Evolutionary conservation across 306 rosid genomes (phyloP).

Genomic region (Pterocarpus macrocarpus): DNA sequence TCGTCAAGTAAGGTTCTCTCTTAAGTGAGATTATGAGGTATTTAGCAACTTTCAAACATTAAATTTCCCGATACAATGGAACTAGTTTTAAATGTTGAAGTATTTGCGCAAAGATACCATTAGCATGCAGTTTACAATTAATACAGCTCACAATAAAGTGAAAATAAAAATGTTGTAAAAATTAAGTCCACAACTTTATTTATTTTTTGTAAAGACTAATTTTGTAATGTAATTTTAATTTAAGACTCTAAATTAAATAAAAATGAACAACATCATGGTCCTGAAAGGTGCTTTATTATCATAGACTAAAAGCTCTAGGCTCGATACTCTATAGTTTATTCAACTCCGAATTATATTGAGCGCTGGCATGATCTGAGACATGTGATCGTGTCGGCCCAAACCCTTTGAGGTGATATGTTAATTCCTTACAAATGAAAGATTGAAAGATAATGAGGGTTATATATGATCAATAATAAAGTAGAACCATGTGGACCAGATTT

Average conservation of each 20-base stretch:
- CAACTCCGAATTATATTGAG: background rate
- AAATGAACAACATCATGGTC: background rate
- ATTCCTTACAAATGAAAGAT: background rate
- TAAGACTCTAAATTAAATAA: background rate
- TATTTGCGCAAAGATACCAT: background rate
- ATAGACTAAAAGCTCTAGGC: background rate
- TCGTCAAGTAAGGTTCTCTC: too few species aligned
- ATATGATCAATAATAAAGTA: slow-evolving; percentile 14
- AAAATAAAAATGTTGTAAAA: background rate
- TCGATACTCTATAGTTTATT: background rate
- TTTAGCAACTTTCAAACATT: too few species aligned
- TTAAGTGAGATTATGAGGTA: too few species aligned
- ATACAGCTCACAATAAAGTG: background rate
- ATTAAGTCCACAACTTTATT: background rate
- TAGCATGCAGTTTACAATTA: background rate
- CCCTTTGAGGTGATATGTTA: background rate
- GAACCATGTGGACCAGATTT: slow-evolving; percentile 42
- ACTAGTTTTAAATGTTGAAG: too few species aligned
- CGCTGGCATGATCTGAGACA: background rate
- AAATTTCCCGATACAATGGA: too few species aligned
- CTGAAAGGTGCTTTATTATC: background rate
- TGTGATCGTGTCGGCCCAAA: background rate
- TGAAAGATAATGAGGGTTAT: background rate
- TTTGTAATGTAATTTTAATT: background rate
- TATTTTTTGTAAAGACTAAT: background rate